phyloP scores from a whole-genome alignment of 768 basidiomycete species.

The Amanita muscaria region DNA sequence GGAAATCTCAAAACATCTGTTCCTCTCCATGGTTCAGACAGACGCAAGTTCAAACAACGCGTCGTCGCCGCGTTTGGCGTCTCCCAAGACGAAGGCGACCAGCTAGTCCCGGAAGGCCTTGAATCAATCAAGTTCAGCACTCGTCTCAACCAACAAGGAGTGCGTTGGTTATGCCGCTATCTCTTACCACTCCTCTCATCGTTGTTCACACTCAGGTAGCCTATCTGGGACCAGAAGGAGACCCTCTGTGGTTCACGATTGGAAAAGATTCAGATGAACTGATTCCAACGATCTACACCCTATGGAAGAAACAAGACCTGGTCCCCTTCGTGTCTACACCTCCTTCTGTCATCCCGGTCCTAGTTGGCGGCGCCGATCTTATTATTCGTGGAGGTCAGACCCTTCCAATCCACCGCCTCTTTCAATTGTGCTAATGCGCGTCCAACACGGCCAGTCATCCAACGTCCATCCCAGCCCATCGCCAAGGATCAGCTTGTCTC shows the following conservation, averaged over 20 bases:
- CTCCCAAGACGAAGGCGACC: conserved; percentile 51
- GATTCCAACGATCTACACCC: conserved; percentile 74
- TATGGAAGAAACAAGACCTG: conserved; percentile 67
- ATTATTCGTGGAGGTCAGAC: conserved; percentile 80
- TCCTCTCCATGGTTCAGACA: conserved; percentile 64
- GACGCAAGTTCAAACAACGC: conserved; percentile 61
- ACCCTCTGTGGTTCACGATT: conserved; percentile 72
- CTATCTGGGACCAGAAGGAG: conserved; percentile 55
- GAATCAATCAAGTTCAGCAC: conserved; percentile 59
- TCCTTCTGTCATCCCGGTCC: conserved; percentile 55
- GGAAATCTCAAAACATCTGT: conserved; percentile 66
- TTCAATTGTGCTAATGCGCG: conserved; percentile 7
- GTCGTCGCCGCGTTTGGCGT: conserved; percentile 38
- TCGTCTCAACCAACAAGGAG: conserved; percentile 56
- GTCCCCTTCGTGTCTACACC: conserved; percentile 70
- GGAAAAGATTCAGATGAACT: conserved; percentile 61
- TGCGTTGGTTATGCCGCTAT: conserved; percentile 24
- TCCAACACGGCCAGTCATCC: conserved; percentile 47
- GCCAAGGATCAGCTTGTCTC: conserved; percentile 47
- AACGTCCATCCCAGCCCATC: conserved; percentile 33
- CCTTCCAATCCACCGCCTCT: not conserved
- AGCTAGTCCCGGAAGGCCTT: conserved; percentile 68
- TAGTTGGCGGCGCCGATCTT: conserved; percentile 76
- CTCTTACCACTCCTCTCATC: not conserved
- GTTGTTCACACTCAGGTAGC: conserved; percentile 35